A percentile compares a stretch with the other conserved stretches of the same genome.
These are phyloP conservation scores for Phaeomoniella chlamydospora DNA, from an alignment of 2,329 filamentous ascomycete genomes.

Conservation along the genomic window DNA sequence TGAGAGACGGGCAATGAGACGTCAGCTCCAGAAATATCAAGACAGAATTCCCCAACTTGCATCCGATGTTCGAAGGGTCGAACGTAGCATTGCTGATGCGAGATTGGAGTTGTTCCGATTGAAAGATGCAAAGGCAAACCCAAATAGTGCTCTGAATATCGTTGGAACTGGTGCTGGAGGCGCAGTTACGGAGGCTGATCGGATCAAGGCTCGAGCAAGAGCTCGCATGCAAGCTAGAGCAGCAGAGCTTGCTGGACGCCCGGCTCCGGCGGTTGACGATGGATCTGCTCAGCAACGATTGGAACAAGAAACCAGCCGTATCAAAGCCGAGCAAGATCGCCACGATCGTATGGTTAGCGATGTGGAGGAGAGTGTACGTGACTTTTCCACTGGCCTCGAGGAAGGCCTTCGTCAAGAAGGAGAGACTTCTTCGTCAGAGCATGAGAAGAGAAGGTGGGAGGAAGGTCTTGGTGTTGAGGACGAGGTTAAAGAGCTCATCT, in stretches of 20 bases:
- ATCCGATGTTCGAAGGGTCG: conserved; percentile 78
- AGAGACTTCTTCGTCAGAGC: conserved; percentile 63
- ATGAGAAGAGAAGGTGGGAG: conserved; percentile 88
- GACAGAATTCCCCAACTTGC: conserved; percentile 86
- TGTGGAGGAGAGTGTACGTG: conserved; percentile 87
- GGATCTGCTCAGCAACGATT: conserved; percentile 67
- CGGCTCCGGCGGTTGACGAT: conserved; percentile 57
- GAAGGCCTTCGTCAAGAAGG: conserved; percentile 72
- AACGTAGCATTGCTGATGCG: conserved; percentile 84
- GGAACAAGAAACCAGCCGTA: conserved; percentile 72
- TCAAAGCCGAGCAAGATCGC: conserved; percentile 74
- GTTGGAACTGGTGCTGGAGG: conserved; percentile 89
- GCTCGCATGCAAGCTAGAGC: conserved; percentile 98
- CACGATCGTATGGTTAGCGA: conserved; percentile 95
- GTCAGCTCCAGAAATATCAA: conserved; percentile 75
- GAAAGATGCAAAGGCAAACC: conserved; percentile 84
- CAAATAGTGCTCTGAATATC: conserved; percentile 63
- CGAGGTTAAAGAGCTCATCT: conserved; percentile 94
- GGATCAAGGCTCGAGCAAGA: conserved; percentile 85
- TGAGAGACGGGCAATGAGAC: conserved; percentile 70
- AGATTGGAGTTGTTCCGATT: conserved; percentile 85
- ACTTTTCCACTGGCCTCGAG: conserved; percentile 74
- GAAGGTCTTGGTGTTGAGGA: conserved; percentile 93
- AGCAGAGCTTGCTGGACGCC: conserved; percentile 78
- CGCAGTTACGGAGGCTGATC: conserved; percentile 78